Conservation (phyloP, 2,329 filamentous ascomycete genomes). For the Exophiala viscosa region DNA sequence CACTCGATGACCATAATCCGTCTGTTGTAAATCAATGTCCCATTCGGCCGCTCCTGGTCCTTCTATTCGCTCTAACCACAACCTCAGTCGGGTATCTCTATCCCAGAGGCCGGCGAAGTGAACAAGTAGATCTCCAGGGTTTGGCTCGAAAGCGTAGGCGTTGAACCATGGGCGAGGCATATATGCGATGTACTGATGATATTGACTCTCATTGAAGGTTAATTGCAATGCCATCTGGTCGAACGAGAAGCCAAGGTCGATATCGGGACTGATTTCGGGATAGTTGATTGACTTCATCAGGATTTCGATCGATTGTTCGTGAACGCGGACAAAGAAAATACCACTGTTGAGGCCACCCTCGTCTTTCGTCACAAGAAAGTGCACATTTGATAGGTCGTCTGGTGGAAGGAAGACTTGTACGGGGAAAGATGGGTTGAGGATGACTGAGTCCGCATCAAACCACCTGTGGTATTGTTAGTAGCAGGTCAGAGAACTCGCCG, state of each 20-base stretch:
- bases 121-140: slow-evolving; percentile 32
- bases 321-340: slow-evolving; percentile 35
- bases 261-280: slow-evolving; percentile 29
- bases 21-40: too few species aligned
- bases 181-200: slow-evolving; percentile 16
- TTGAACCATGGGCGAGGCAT: slow-evolving; percentile 27
- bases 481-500: neutral
- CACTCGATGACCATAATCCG: too few species aligned
- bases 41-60: neutral
- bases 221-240: neutral
- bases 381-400: slow-evolving; percentile 28
- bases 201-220: slow-evolving; percentile 5
- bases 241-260: slow-evolving; percentile 16
- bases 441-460: slow-evolving; percentile 35
- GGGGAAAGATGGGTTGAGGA: slow-evolving; percentile 36
- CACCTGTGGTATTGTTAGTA: slow-evolving; percentile 36
- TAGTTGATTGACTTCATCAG: slow-evolving; percentile 32
- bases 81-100: neutral
- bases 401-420: slow-evolving; percentile 37
- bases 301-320: slow-evolving; percentile 35
- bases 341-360: slow-evolving; percentile 37
- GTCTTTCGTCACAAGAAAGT: slow-evolving; percentile 34
- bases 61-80: neutral
- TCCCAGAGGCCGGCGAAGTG: slow-evolving; percentile 31
- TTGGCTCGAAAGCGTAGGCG: slow-evolving; percentile 13